Conservation (phyloP, 345 rosid species). For the Acer saccharum region DNA sequence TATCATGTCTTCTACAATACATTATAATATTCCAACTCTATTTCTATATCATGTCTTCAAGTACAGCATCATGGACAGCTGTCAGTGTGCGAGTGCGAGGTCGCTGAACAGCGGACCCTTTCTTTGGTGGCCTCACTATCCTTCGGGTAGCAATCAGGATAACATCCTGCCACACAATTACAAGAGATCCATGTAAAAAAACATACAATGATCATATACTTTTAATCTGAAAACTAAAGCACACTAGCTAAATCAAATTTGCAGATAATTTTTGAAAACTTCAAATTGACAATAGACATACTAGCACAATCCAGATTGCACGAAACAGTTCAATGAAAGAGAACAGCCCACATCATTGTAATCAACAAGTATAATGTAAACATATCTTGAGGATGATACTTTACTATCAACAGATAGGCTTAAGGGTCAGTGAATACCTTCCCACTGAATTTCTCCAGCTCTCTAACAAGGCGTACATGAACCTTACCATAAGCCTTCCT, state of each 20-base stretch:
- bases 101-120: no score
- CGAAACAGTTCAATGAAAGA: neutral
- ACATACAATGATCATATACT: no score
- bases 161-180: no score
- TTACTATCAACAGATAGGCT: neutral
- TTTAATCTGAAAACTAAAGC: no score
- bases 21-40: no score
- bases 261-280: no score
- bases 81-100: conserved; percentile 83
- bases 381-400: neutral
- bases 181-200: no score
- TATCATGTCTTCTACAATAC: no score
- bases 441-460: conserved; percentile 95
- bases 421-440: conserved; percentile 49
- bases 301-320: neutral
- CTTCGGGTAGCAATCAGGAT: no score
- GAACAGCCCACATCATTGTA: neutral
- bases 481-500: conserved; percentile 87
- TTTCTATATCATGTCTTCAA: conserved; percentile 81
- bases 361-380: neutral
- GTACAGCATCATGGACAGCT: conserved; percentile 77
- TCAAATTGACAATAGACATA: neutral
- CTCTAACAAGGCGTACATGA: conserved; percentile 81
- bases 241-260: no score
- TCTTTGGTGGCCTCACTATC: no score